Conservation (phyloP, 2,329 filamentous ascomycete genomes). For the Simplicillium sp. region DNA sequence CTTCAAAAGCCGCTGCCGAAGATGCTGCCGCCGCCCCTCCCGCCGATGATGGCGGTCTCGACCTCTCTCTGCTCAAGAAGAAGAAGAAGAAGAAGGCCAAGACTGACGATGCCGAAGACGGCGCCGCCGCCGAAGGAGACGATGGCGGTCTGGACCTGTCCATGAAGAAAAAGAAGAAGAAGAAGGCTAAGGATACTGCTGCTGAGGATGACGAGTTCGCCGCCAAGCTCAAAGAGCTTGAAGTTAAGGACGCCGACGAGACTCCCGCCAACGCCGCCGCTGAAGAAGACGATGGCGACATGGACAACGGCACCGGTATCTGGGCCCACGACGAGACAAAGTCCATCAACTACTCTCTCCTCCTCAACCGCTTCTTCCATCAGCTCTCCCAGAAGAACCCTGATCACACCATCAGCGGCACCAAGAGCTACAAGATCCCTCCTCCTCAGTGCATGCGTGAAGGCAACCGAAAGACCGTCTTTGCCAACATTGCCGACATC, state of each 20-base stretch:
- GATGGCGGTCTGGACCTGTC: conserved; percentile 45
- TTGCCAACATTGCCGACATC: conserved; percentile 97
- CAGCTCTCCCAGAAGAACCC: conserved; percentile 94
- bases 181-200: conserved; percentile 45
- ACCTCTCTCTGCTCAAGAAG: conserved; percentile 69
- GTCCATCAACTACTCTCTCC: conserved; percentile 72
- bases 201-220: conserved; percentile 54
- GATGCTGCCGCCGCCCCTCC: conserved; percentile 26
- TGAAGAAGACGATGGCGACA: conserved; percentile 61
- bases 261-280: conserved; percentile 36
- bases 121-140: conserved; percentile 26
- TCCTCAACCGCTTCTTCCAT: conserved; percentile 88
- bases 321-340: conserved; percentile 75
- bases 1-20: conserved; percentile 30
- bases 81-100: conserved; percentile 57
- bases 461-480: conserved; percentile 99
- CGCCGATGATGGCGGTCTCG: conserved; percentile 42
- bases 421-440: conserved; percentile 97
- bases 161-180: conserved; percentile 56
- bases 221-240: conserved; percentile 52
- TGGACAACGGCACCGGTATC: conserved; percentile 80
- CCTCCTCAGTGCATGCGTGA: conserved; percentile 97
- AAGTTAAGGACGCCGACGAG: conserved; percentile 57
- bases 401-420: conserved; percentile 79
- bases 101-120: conserved; percentile 38